phyloP scores from a whole-genome alignment of 2,329 filamentous ascomycete genomes.

The Paraphaeosphaeria sporulosa region DNA sequence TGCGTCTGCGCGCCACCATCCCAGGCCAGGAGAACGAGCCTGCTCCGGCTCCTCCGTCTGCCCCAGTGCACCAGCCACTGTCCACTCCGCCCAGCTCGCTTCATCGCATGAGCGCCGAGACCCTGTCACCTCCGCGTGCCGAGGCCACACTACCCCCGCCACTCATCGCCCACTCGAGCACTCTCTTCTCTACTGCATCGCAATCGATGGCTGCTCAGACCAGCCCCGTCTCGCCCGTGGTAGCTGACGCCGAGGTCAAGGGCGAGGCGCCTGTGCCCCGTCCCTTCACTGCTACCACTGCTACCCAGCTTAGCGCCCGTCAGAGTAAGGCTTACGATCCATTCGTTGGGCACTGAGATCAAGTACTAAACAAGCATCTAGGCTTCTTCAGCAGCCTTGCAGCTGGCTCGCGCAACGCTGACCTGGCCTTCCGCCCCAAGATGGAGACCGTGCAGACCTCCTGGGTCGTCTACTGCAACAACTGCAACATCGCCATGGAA shows the following conservation, averaged over 20 bases:
- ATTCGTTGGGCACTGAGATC: neutral
- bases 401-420: constrained; percentile 32
- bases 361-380: constrained; percentile 23
- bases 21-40: constrained; percentile 59
- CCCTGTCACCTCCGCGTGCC: constrained; percentile 28
- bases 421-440: constrained; percentile 52
- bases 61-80: constrained; percentile 20
- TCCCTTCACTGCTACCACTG: constrained; percentile 43
- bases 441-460: constrained; percentile 49
- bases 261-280: constrained; percentile 52
- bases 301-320: constrained; percentile 15
- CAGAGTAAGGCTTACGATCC: constrained; percentile 35
- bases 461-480: constrained; percentile 94
- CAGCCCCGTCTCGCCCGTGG: constrained; percentile 35
- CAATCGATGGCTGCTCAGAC: constrained; percentile 15
- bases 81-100: constrained; percentile 26
- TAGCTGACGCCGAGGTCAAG: constrained; percentile 28
- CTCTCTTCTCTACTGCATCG: constrained; percentile 2
- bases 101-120: constrained; percentile 39
- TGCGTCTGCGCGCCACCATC: constrained; percentile 80
- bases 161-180: constrained; percentile 40
- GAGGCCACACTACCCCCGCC: constrained; percentile 30
- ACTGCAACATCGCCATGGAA: constrained; percentile 79
- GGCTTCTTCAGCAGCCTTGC: constrained; percentile 43
- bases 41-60: constrained; percentile 21